phyloP scores from a whole-genome alignment of 352 stramenopile genomes.

The Thalassiosira hispida region DNA sequence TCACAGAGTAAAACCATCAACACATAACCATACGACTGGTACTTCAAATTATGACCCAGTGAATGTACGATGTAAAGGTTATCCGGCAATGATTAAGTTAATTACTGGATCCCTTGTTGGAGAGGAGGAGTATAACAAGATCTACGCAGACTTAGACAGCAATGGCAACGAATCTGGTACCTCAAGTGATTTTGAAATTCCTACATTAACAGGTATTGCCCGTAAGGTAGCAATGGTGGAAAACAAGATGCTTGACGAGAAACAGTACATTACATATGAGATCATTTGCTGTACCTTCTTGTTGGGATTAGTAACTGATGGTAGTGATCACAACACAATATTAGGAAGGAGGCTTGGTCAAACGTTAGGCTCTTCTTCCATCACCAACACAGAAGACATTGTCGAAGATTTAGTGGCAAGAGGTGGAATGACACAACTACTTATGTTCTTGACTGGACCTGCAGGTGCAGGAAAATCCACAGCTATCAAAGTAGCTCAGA shows the following conservation, averaged over 20 bases:
- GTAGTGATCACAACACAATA: neutral
- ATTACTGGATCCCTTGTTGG: constrained; percentile 28
- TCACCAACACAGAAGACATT: neutral
- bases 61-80: neutral
- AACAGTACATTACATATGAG: constrained; percentile 46
- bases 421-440: constrained; percentile 23
- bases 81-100: constrained; percentile 14
- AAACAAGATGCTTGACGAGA: constrained; percentile 26
- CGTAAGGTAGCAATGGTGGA: neutral
- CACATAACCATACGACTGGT: neutral
- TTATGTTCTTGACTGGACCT: constrained; percentile 39
- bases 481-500: constrained; percentile 5
- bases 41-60: neutral
- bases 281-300: constrained; percentile 39
- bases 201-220: constrained; percentile 1
- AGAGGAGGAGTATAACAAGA: neutral
- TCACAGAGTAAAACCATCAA: neutral
- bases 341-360: neutral
- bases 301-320: constrained; percentile 14
- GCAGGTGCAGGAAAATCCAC: constrained; percentile 35
- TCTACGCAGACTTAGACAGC: neutral
- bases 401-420: constrained; percentile 14
- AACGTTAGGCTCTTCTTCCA: no score
- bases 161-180: neutral
- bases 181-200: neutral